Evolutionary conservation across 78 protist species (phyloP), one percentile per base, ranked within the genome.

Genomic region (Dictyostelium firmibasis): DNA sequence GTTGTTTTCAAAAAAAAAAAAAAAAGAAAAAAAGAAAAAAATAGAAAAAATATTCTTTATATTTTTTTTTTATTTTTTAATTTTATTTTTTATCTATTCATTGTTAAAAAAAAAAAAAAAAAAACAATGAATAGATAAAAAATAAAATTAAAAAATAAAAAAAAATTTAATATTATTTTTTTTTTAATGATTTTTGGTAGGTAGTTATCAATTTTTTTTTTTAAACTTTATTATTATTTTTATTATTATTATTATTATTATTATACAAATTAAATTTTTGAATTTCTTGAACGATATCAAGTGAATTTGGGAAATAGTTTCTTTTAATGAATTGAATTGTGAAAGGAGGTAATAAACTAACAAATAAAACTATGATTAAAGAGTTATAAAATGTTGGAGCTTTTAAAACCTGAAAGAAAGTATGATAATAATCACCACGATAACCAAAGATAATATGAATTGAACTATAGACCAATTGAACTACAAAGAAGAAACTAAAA

Each of bases 221-320:
- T n/a, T n/a, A n/a, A n/a, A n/a, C n/a, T n/a, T 53, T 18, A 53
- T 53, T 57, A 57, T 57, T 57, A 57, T 57, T 20, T 5, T 57
- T 57, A 57, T 57, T 20, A 57, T 20, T 4, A 57, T 57, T 57
- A 57, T 57, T 20, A 57, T 20, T 5, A 50, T 16, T 16, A 50
- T 50, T 50, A 14, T 16, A 50, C 20, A 20, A 57, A 20, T 57
- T n/a, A 57, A 57, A n/a, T 88, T 57, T 78, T 69, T 43, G 64
- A 47, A 89, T 78, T 50, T 89, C 94, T 89, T 89, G 94, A 11
- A 50, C 72, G 2, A 89, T 69, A 50, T 89, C 62, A 23, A 81
- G 18, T 47, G 94, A 85, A 79, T 89, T 41, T 10, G 86, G 31
- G 25, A 81, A 69, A 33, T 35, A 81, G 47, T 89, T 81, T 70